Evolutionary conservation across 179 eudicot species (phyloP), one percentile per base, ranked within the genome.

Genomic region (Sideroxylon spinosum): DNA sequence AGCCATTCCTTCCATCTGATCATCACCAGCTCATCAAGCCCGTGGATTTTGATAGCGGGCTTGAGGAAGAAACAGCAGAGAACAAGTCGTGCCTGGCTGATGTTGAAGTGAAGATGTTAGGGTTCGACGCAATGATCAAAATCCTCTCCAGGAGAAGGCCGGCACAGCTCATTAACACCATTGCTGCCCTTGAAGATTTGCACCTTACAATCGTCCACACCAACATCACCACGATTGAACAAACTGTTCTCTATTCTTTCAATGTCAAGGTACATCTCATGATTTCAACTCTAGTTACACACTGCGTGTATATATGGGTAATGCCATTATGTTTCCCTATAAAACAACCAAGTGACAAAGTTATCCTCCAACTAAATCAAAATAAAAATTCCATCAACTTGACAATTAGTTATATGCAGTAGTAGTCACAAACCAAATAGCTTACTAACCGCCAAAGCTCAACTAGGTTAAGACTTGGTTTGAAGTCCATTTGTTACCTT

Each of bases 211-310:
- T 95, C 76, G 91, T 95, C 59, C 97, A 95, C 77, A 88, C 96
- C 64, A 93, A 93, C 75, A 89, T 95, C 37, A 95, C 94, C 50
- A 90, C 97, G 19, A 90, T 92, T 78, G 97, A 93, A 76, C 95
- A 93, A 76, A 90, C 97, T 59, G 97, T 92, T 75, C 93, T 95
- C 76, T 93, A 93, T 72, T 91, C 97, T 66, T 93, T 95, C 90
- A 90, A 90, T 84, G 91, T 93, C 65, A 93, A 93, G 99, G 97
- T 95, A 89, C 56, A 52, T 52, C 56, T 52, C 56, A 9, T 14
- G 12, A 37, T 37, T 37, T 37, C 4, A 37, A 37, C 44, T 3
- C 1, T 37, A 3, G 44, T 37, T 37, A 37, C 5, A 37, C 3
- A 37, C 4, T 3, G 44, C 4, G 44, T 37, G 5, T 37, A 1